Base-by-base conservation (phyloP, 2,329 filamentous ascomycete genomes). In the Seiridium unicorne region DNA sequence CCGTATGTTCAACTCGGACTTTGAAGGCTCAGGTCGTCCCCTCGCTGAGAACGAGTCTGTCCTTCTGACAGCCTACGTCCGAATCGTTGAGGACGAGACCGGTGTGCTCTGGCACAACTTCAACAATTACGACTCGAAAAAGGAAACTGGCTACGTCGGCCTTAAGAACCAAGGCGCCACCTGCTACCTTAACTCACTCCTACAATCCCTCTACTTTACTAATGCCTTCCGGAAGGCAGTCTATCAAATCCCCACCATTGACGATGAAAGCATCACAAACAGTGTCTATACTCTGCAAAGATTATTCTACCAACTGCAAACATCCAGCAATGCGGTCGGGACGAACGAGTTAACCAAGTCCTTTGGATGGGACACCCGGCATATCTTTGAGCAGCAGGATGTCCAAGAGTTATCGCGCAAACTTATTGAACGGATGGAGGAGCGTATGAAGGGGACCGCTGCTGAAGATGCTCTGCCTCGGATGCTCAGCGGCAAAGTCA, bases 311-410 rank as follows among this genome's bases (percentile, higher is more conserved):
- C 91, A 93, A 66, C 82, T 99, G 26, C 95, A 99, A 74, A 96
- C 93, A 10, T 94, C 89, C 44, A 88, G 89, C 56, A 79, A 82
- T 42, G 92, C 96, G 1, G 94, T 99, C 2, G 86, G 91, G 44
- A 99, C 95, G 1, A 93, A 90, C 56, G 95, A 99, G 72, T 84
- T 99, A 44, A 99, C 95, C 5, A 91, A 92, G 66, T 98, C 95
- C 0, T 99, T 99, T 73, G 95, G 95, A 32, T 99, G 95, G 95
- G 94, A 99, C 70, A 96, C 94, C 2, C 87, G 93, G 65, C 94
- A 99, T 72, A 97, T 98, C 57, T 99, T 99, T 68, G 94, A 98
- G 77, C 95, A 99, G 73, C 95, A 99, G 75, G 95, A 99, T 76
- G 95, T 99, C 7, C 95, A 99, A 74, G 95, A 99, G 74, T 81